Evolutionary conservation across 345 rosid species (phyloP).

Genomic region (Dipteronia dyeriana): DNA sequence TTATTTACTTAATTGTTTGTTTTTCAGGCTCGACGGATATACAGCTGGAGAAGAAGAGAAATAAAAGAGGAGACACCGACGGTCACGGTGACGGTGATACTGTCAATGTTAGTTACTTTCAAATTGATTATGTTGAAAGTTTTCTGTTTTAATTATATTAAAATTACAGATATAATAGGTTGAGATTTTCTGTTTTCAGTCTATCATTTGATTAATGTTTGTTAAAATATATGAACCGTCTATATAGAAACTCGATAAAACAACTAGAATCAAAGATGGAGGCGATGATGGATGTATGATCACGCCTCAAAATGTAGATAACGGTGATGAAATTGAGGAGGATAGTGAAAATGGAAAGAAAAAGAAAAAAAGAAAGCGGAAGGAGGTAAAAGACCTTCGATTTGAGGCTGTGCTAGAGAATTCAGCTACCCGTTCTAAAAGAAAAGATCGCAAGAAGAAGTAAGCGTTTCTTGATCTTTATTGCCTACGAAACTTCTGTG

Average conservation of each 20-base stretch:
- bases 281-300: constrained; percentile 20
- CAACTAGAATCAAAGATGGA: constrained; percentile 21
- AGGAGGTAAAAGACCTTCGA: constrained; percentile 63
- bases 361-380: constrained; percentile 73
- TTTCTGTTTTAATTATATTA: not conserved
- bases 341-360: constrained; percentile 39
- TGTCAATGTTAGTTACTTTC: constrained; percentile 9
- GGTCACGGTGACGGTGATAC: not conserved
- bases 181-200: not conserved
- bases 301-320: constrained; percentile 22
- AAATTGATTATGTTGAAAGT: not conserved
- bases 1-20: not conserved
- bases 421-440: constrained; percentile 42
- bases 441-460: constrained; percentile 73
- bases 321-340: constrained; percentile 27
- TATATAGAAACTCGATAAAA: constrained; percentile 31
- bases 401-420: constrained; percentile 45
- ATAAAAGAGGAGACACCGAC: constrained; percentile 9
- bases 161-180: not conserved
- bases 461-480: constrained; percentile 22
- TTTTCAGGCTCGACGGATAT: constrained; percentile 28
- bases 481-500: not conserved
- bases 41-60: constrained; percentile 22
- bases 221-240: not conserved
- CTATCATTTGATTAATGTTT: not conserved